These are phyloP conservation scores for Penicillium decumbens DNA, from an alignment of 2,329 filamentous ascomycete species.

Conservation along the genomic window DNA sequence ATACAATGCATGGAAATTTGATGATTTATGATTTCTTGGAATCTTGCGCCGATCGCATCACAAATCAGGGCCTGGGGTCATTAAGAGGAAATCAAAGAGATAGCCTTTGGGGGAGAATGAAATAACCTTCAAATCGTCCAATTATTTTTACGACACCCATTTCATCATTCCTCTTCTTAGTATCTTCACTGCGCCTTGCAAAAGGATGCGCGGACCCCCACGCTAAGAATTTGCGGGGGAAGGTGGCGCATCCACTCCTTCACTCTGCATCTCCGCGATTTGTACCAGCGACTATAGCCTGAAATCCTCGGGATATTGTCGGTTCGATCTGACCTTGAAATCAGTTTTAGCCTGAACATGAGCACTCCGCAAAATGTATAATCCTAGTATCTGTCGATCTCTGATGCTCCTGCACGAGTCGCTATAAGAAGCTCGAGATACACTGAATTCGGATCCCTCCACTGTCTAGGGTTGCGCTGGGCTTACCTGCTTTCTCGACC, in stretches of 20 bases:
- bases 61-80: neutral
- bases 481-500: neutral
- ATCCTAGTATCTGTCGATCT: neutral
- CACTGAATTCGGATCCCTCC: neutral
- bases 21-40: constrained; percentile 6
- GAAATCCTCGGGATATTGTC: constrained; percentile 1
- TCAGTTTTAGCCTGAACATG: constrained; percentile 5
- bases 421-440: constrained; percentile 5
- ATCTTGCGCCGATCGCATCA: neutral
- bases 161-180: neutral
- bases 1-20: constrained; percentile 1
- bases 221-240: constrained; percentile 15
- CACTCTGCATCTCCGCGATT: neutral
- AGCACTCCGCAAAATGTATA: constrained; percentile 3
- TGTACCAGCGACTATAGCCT: constrained; percentile 11
- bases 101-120: neutral
- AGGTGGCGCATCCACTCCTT: neutral
- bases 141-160: neutral
- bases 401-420: neutral
- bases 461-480: neutral
- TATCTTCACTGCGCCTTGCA: neutral
- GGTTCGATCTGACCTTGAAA: neutral
- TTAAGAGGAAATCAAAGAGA: neutral
- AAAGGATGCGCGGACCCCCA: constrained; percentile 7
- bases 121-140: neutral